Percentiles rank a stretch among this genome's conserved stretches.
phyloP scores from a whole-genome alignment of 305 asterid genomes.

The Fraxinus angustifolia region DNA sequence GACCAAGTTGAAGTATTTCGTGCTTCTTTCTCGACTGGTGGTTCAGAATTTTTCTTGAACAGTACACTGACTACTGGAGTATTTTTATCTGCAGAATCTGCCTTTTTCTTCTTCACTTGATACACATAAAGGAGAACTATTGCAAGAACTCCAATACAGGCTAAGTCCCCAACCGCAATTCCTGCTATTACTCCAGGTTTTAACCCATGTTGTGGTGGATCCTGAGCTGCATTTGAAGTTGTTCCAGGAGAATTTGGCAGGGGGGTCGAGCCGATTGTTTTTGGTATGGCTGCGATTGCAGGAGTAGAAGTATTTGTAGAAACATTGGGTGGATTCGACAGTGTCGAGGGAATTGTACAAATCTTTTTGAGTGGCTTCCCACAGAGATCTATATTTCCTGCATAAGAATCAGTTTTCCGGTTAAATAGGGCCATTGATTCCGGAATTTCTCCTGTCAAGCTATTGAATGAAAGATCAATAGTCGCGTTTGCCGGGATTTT shows the following conservation, averaged over 20 bases:
- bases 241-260: constrained; percentile 29
- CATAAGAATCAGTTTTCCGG: constrained; percentile 60
- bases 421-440: constrained; percentile 37
- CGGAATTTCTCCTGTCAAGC: constrained; percentile 74
- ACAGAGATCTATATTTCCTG: constrained; percentile 70
- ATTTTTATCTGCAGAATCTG: constrained; percentile 17
- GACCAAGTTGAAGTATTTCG: constrained; percentile 40
- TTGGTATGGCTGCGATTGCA: constrained; percentile 89
- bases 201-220: constrained; percentile 40
- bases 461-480: constrained; percentile 75
- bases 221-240: constrained; percentile 25
- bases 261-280: constrained; percentile 41
- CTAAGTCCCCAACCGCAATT: constrained; percentile 61
- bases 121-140: constrained; percentile 43
- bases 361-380: constrained; percentile 72
- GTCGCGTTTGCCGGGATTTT: constrained; percentile 54
- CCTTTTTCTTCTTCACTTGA: constrained; percentile 39
- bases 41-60: constrained; percentile 35
- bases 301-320: constrained; percentile 52
- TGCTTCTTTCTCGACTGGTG: constrained; percentile 31
- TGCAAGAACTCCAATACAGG: constrained; percentile 63
- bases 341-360: constrained; percentile 62
- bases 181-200: constrained; percentile 61
- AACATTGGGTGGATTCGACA: constrained; percentile 51
- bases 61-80: constrained; percentile 22